phyloP scores from a whole-genome alignment of 2,329 filamentous ascomycete genomes.

The Pseudogymnoascus sp. region DNA sequence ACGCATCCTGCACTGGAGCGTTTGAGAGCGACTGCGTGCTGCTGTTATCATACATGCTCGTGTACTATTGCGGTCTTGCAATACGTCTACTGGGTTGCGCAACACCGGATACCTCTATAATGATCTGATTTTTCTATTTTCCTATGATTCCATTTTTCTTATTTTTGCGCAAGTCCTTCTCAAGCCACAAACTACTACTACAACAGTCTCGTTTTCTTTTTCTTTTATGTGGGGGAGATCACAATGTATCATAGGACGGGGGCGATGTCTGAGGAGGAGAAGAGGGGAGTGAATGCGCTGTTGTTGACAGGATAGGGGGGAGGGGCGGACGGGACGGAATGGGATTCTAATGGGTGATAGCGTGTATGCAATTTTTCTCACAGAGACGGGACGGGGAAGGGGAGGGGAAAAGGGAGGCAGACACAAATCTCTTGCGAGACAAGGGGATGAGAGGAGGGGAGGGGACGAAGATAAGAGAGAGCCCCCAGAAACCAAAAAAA shows the following conservation, averaged over 20 bases:
- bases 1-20: not conserved
- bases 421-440: not conserved
- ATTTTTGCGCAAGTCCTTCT: not conserved
- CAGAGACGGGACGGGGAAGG: not conserved
- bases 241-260: conserved; percentile 1
- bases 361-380: not conserved
- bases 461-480: not conserved
- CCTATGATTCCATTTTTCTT: not conserved
- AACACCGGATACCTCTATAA: conserved; percentile 3
- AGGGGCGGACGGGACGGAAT: not conserved
- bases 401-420: too few relatives aligned
- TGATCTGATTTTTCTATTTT: not conserved
- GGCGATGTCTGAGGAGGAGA: not conserved
- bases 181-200: not conserved
- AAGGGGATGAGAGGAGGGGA: not conserved
- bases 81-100: not conserved
- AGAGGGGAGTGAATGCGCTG: not conserved
- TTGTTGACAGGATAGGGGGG: not conserved
- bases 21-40: conserved; percentile 3
- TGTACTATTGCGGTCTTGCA: not conserved
- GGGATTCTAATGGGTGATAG: conserved; percentile 9
- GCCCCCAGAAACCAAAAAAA: too few relatives aligned
- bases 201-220: not conserved
- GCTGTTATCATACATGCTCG: not conserved
- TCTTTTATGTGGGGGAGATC: not conserved